These are phyloP conservation scores for Solanum pinnatisectum DNA, from an alignment of 257 asterid species.

Conservation along the genomic window DNA sequence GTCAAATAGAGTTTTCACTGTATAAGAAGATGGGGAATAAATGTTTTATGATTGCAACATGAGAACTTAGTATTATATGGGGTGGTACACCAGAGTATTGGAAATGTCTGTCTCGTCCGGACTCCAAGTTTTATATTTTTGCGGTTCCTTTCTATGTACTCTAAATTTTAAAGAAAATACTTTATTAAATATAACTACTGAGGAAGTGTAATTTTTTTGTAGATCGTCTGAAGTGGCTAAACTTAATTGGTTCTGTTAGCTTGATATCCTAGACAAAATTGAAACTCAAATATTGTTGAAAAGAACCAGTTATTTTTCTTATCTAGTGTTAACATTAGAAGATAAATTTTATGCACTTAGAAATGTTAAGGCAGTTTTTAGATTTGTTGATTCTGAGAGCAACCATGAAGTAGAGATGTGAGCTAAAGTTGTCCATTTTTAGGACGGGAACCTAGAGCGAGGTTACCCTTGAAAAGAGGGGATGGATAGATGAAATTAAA, in stretches of 20 bases:
- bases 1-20: not conserved
- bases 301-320: too few relatives aligned
- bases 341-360: not conserved
- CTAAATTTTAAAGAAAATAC: not conserved
- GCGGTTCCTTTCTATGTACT: not conserved
- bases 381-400: not conserved
- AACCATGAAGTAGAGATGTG: not conserved
- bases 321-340: not conserved
- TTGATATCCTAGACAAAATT: too few relatives aligned
- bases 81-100: not conserved
- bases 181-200: too few relatives aligned
- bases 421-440: not conserved
- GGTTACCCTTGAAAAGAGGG: not conserved
- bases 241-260: too few relatives aligned
- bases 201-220: too few relatives aligned
- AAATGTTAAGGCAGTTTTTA: not conserved
- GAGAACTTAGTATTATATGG: not conserved
- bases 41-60: not conserved
- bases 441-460: not conserved
- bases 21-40: not conserved
- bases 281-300: too few relatives aligned
- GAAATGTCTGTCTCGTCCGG: conserved; percentile 10
- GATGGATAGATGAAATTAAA: conserved; percentile 7
- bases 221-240: too few relatives aligned
- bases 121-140: conserved; percentile 21